These are phyloP conservation scores for Eragrostis nindensis DNA, from an alignment of 176 grass and related monocot species.

Conservation along the genomic window DNA sequence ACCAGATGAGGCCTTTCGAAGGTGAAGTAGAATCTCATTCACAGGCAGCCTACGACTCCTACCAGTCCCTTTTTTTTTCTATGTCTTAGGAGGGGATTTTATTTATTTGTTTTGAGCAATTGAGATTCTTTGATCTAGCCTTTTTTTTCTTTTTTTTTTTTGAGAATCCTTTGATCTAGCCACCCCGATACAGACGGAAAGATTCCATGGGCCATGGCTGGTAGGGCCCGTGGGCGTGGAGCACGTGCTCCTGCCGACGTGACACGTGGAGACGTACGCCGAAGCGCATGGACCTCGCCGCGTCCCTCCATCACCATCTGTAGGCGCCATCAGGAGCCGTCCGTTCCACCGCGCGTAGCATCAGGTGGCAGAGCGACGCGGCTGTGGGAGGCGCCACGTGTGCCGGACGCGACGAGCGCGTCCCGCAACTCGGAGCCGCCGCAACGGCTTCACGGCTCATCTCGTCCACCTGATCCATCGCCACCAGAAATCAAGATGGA, in stretches of 20 bases:
- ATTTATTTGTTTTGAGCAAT: no score
- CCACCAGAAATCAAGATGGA: background rate
- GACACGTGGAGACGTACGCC: background rate
- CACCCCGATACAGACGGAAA: no score
- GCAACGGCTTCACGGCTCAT: background rate
- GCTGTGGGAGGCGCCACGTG: background rate
- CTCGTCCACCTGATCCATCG: background rate
- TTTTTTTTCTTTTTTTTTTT: no score
- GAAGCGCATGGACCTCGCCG: no score
- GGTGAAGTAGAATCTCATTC: no score
- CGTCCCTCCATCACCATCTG: background rate
- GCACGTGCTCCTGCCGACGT: background rate
- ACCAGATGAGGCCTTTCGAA: no score
- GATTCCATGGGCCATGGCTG: constrained; percentile 5
- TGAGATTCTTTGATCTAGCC: no score
- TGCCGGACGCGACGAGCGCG: background rate
- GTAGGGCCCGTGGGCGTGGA: background rate
- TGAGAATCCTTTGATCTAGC: background rate
- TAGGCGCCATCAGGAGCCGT: background rate
- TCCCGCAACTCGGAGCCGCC: background rate
- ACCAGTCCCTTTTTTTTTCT: no score
- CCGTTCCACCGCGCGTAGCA: background rate
- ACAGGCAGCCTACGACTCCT: no score
- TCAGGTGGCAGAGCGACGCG: background rate
- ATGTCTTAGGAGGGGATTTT: no score